phyloP scores from a whole-genome alignment of 306 rosid genomes.

The Gynostemma pentaphyllum region DNA sequence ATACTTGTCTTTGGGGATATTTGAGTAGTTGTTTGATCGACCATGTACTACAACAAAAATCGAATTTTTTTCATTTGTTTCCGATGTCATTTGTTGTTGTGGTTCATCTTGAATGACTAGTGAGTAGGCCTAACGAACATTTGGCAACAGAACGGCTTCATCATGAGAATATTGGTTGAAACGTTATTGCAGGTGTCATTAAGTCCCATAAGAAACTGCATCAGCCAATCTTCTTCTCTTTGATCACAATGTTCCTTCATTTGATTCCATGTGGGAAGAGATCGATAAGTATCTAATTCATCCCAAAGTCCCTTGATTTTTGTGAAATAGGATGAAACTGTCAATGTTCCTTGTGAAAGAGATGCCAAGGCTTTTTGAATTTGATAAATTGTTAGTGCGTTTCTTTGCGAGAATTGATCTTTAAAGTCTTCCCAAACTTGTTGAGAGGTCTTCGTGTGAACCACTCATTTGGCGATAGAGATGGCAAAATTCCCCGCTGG shows the following conservation, averaged over 20 bases:
- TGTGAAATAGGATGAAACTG: slow-evolving; percentile 4
- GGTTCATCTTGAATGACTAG: slow-evolving; percentile 11
- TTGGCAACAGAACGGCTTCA: slow-evolving; percentile 14
- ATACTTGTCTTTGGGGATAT: slow-evolving; percentile 3
- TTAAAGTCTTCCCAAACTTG: slow-evolving; percentile 6
- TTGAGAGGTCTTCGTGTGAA: slow-evolving; percentile 15
- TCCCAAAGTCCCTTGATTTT: too few relatives aligned
- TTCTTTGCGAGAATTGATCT: too few relatives aligned
- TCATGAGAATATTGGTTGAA: slow-evolving; percentile 20
- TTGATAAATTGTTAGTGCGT: too few relatives aligned
- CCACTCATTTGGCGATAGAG: too few relatives aligned
- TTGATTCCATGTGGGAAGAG: slow-evolving; percentile 3
- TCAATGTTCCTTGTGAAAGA: slow-evolving; percentile 11
- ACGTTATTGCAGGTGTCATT: too few relatives aligned
- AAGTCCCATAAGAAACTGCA: slow-evolving; percentile 23
- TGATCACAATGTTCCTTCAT: slow-evolving; percentile 12
- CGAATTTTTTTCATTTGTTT: slow-evolving; percentile 11
- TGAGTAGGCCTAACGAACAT: too few relatives aligned
- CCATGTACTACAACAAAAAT: slow-evolving; percentile 2
- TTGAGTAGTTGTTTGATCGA: not conserved
- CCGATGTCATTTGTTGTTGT: slow-evolving; percentile 12
- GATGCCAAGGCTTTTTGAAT: too few relatives aligned
- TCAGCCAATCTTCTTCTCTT: slow-evolving; percentile 11
- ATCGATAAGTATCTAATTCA: slow-evolving; percentile 6
- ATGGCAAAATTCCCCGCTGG: too few relatives aligned